phyloP scores from a whole-genome alignment of 192 early-diverging fungal species.

The Backusella sp. region DNA sequence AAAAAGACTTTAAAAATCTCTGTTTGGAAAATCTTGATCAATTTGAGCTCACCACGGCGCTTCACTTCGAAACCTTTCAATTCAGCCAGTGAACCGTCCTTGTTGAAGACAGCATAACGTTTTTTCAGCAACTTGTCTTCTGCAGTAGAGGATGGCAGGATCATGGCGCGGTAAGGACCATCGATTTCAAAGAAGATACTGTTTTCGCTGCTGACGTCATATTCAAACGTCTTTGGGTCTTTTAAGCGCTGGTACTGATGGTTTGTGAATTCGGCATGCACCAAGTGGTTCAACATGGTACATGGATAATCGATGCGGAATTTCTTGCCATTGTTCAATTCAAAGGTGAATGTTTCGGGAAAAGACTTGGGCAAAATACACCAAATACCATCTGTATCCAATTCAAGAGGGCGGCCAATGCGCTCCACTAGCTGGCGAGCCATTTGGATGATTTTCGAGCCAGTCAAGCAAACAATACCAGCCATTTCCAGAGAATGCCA shows the following conservation, averaged over 20 bases:
- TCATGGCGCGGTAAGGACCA: conserved; percentile 98
- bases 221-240: conserved; percentile 56
- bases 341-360: conserved; percentile 91
- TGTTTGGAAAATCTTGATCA: conserved; percentile 98
- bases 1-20: conserved; percentile 93
- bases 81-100: conserved; percentile 92
- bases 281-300: conserved; percentile 97
- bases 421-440: conserved; percentile 90
- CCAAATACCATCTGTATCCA: conserved; percentile 99
- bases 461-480: conserved; percentile 96
- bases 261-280: conserved; percentile 95
- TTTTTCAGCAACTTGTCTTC: conserved; percentile 98
- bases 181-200: conserved; percentile 99
- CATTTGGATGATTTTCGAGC: conserved; percentile 96
- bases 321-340: conserved; percentile 74
- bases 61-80: conserved; percentile 99
- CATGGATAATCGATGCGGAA: conserved; percentile 95
- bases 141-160: conserved; percentile 91
- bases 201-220: conserved; percentile 81
- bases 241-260: conserved; percentile 92
- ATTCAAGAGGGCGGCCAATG: conserved; percentile 90
- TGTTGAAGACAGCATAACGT: conserved; percentile 97
- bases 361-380: conserved; percentile 91
- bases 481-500: conserved; percentile 99
- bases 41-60: conserved; percentile 95